Evolutionary conservation across 352 stramenopile species (phyloP).

Genomic region (Bremia lactucae): DNA sequence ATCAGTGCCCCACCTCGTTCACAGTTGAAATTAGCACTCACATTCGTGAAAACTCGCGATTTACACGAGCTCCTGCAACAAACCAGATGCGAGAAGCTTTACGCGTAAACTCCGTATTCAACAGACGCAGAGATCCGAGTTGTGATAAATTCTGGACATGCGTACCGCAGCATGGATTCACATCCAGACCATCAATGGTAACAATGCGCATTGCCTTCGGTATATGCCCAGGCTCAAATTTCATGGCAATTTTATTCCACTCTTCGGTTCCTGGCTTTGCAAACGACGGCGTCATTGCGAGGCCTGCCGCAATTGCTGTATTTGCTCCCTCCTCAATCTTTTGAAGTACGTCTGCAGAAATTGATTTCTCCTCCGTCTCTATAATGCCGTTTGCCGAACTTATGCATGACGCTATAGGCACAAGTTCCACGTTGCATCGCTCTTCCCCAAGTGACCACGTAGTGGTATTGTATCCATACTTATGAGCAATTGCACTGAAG

Average conservation of each 20-base stretch:
- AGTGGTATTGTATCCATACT: conserved; percentile 57
- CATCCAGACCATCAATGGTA: conserved; percentile 72
- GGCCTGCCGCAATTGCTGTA: conserved; percentile 46
- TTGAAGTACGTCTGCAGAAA: conserved; percentile 28
- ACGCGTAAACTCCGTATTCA: conserved; percentile 61
- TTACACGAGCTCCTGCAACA: conserved; percentile 68
- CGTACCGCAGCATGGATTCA: conserved; percentile 84
- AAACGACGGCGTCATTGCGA: conserved; percentile 49
- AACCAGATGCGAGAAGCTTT: conserved; percentile 73
- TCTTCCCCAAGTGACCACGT: conserved; percentile 71
- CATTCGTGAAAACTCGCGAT: conserved; percentile 69
- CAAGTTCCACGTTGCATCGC: conserved; percentile 71
- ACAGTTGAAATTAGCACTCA: conserved; percentile 10
- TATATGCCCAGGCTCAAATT: conserved; percentile 43
- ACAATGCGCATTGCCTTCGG: conserved; percentile 71
- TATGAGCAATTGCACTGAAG: conserved; percentile 74
- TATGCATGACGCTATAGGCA: conserved; percentile 12
- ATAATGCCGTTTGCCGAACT: conserved; percentile 12
- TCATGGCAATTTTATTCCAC: conserved; percentile 44
- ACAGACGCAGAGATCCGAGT: conserved; percentile 61
- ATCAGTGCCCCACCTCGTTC: neutral
- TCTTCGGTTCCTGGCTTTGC: conserved; percentile 40
- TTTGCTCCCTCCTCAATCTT: conserved; percentile 72
- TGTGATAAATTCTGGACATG: conserved; percentile 69
- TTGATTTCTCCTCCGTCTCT: conserved; percentile 28